A percentile compares a stretch with the other conserved stretches of the same genome.
These are phyloP conservation scores for Stenogyne calaminthoides DNA, from an alignment of 305 asterid genomes.

Conservation along the genomic window DNA sequence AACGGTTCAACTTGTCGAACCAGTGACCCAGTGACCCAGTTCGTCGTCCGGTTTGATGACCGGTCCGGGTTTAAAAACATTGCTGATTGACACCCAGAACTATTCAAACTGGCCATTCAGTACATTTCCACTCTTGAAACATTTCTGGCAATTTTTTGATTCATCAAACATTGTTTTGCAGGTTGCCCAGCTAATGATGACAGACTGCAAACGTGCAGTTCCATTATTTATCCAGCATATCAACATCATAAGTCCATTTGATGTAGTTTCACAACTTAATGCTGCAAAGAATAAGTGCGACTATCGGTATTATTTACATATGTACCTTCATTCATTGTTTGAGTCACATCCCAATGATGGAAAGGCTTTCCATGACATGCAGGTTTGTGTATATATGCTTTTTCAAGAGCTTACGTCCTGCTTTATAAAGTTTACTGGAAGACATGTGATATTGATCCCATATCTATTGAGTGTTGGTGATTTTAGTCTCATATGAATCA, in stretches of 20 bases:
- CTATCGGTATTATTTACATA: slow-evolving; percentile 60
- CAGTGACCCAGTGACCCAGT: no score
- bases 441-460: no score
- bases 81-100: no score
- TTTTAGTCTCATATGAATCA: no score
- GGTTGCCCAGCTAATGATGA: slow-evolving; percentile 96
- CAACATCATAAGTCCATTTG: slow-evolving; percentile 73
- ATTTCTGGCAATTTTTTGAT: slow-evolving; percentile 21
- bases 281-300: slow-evolving; percentile 63
- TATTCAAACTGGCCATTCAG: not conserved
- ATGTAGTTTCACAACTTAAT: slow-evolving; percentile 81
- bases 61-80: no score
- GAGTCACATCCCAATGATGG: slow-evolving; percentile 88
- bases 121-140: slow-evolving; percentile 2
- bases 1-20: no score
- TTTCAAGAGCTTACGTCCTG: slow-evolving; percentile 9
- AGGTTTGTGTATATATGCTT: slow-evolving; percentile 55
- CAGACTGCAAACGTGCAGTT: slow-evolving; percentile 80
- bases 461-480: no score
- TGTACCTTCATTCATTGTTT: slow-evolving; percentile 78
- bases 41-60: no score
- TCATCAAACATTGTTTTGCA: slow-evolving; percentile 40
- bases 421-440: slow-evolving; percentile 11
- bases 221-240: slow-evolving; percentile 74
- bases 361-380: slow-evolving; percentile 95